Evolutionary conservation across 2,329 filamentous ascomycete species (phyloP).

Genomic region (Colletotrichum sp.): DNA sequence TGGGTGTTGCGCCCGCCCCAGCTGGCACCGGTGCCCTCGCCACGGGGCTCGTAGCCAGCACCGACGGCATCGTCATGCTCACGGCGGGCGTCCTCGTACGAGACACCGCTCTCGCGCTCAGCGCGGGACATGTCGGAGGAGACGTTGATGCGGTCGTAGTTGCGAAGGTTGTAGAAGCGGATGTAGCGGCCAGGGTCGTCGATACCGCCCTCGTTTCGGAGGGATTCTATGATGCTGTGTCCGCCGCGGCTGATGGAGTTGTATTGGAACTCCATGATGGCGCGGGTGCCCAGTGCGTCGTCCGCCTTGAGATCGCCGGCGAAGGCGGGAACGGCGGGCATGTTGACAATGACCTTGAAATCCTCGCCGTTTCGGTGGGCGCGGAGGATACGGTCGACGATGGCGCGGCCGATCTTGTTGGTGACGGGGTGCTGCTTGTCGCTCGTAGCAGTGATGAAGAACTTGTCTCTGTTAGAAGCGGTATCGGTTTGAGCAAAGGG

Average conservation of each 20-base stretch:
- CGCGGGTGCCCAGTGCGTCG: slow-evolving; percentile 75
- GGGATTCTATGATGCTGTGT: slow-evolving; percentile 76
- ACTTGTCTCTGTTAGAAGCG: slow-evolving; percentile 46
- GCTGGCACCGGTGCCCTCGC: slow-evolving; percentile 30
- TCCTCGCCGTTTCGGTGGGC: slow-evolving; percentile 69
- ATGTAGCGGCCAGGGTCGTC: slow-evolving; percentile 75
- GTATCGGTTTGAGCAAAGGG: neutral
- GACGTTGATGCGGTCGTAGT: slow-evolving; percentile 82
- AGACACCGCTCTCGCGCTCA: slow-evolving; percentile 68
- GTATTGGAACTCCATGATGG: slow-evolving; percentile 91
- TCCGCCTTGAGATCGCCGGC: slow-evolving; percentile 79
- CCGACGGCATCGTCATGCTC: slow-evolving; percentile 66
- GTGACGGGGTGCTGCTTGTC: slow-evolving; percentile 73
- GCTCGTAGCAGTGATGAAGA: slow-evolving; percentile 84
- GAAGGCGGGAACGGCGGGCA: slow-evolving; percentile 83
- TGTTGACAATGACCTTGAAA: slow-evolving; percentile 78
- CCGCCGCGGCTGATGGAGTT: slow-evolving; percentile 79
- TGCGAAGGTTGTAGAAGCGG: slow-evolving; percentile 84
- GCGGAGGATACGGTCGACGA: slow-evolving; percentile 78
- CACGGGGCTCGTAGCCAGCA: slow-evolving; percentile 43
- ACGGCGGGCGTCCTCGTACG: slow-evolving; percentile 69
- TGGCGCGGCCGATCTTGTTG: slow-evolving; percentile 80
- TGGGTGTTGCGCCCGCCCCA: slow-evolving; percentile 42
- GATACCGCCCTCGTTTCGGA: slow-evolving; percentile 70
- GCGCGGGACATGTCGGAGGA: slow-evolving; percentile 64